Evolutionary conservation across 1,284 basidiomycete genomes (phyloP).

Genomic region (Heterobasidion annosum): DNA sequence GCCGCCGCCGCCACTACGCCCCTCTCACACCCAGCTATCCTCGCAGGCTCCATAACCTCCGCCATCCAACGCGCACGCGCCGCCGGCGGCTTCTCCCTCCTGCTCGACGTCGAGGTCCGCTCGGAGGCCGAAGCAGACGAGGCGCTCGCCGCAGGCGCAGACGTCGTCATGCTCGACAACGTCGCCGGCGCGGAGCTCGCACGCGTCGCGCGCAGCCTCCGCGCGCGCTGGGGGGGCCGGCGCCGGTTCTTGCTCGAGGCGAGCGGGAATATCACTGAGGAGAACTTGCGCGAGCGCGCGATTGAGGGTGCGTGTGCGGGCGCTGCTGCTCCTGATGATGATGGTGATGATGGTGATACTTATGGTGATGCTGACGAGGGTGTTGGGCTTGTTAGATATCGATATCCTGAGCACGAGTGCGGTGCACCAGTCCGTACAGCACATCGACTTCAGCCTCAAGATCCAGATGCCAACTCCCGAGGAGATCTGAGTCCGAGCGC

Average conservation of each 20-base stretch:
- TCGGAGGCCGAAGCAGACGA: constrained; percentile 88
- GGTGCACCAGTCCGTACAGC: constrained; percentile 87
- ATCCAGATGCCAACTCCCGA: constrained; percentile 53
- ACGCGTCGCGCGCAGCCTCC: constrained; percentile 60
- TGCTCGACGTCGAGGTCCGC: constrained; percentile 93
- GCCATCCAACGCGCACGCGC: constrained; percentile 81
- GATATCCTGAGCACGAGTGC: constrained; percentile 91
- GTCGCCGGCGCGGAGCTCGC: constrained; percentile 74
- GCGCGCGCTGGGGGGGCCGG: constrained; percentile 70
- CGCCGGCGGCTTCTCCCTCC: constrained; percentile 88
- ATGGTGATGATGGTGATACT: not conserved
- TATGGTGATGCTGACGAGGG: too few relatives aligned
- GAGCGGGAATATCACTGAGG: constrained; percentile 87
- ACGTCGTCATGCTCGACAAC: constrained; percentile 98
- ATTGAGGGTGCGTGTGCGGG: constrained; percentile 53
- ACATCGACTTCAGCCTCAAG: constrained; percentile 93
- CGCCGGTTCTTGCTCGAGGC: constrained; percentile 79
- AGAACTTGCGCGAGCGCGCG: constrained; percentile 66
- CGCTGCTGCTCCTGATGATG: not conserved
- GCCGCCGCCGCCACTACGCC: not conserved
- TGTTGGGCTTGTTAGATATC: constrained; percentile 49
- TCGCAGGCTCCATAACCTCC: constrained; percentile 77
- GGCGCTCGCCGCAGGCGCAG: constrained; percentile 92
- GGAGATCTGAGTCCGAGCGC: too few relatives aligned
- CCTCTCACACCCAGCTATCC: not conserved